Conservation (phyloP, 768 basidiomycete genomes). For the Tricholoma matsutake region DNA sequence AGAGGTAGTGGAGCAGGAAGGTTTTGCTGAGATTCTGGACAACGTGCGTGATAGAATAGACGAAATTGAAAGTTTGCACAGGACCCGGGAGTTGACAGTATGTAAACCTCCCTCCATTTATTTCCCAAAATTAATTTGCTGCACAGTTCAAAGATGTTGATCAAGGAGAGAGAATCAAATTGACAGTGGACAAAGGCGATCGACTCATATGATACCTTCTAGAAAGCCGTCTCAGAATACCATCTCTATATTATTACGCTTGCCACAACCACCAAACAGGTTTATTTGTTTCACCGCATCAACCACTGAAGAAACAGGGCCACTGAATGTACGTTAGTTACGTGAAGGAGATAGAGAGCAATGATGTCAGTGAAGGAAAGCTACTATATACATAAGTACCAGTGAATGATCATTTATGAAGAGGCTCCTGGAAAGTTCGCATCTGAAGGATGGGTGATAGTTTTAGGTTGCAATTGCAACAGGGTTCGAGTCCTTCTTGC, state of each 20-base stretch:
- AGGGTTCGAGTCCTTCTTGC: conserved; percentile 57
- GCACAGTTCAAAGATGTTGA: conserved; percentile 47
- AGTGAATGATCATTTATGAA: background rate
- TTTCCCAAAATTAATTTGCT: conserved; percentile 17
- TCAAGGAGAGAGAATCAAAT: conserved; percentile 45
- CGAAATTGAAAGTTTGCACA: conserved; percentile 82
- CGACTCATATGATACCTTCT: too few relatives aligned
- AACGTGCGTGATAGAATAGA: conserved; percentile 74
- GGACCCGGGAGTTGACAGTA: conserved; percentile 76
- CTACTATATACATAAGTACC: conserved; percentile 25
- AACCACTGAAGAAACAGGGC: background rate
- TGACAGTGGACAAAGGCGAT: conserved; percentile 59
- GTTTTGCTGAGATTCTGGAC: conserved; percentile 76
- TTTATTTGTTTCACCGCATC: conserved; percentile 11
- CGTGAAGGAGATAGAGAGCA: conserved; percentile 9
- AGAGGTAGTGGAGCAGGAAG: conserved; percentile 68
- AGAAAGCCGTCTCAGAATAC: background rate
- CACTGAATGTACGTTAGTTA: conserved; percentile 8
- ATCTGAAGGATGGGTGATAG: background rate
- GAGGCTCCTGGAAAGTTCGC: conserved; percentile 2
- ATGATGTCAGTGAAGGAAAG: conserved; percentile 8
- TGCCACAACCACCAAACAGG: conserved; percentile 5
- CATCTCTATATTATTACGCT: background rate
- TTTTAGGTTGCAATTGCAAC: conserved; percentile 43
- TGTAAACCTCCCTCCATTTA: conserved; percentile 7